Evolutionary conservation across 2,329 filamentous ascomycete species (phyloP).

Genomic region (Claviceps spartinae): DNA sequence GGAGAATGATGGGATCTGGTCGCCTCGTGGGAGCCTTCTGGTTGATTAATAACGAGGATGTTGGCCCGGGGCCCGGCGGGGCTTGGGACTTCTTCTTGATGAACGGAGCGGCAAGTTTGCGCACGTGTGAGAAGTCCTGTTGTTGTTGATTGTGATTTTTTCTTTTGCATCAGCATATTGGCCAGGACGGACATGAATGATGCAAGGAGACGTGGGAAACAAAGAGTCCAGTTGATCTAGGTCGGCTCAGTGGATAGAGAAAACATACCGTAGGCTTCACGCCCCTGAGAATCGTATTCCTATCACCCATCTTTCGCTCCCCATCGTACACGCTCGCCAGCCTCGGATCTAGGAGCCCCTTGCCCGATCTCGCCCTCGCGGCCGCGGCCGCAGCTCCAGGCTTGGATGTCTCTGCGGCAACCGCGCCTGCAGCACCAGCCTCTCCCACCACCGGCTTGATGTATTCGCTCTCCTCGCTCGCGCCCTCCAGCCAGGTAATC

Average conservation of each 20-base stretch:
- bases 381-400: slow-evolving; percentile 29
- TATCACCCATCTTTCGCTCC: slow-evolving; percentile 82
- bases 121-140: slow-evolving; percentile 87
- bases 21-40: slow-evolving; percentile 36
- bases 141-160: not conserved
- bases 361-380: slow-evolving; percentile 38
- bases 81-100: slow-evolving; percentile 46
- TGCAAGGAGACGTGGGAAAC: no score
- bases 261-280: slow-evolving; percentile 69
- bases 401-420: slow-evolving; percentile 16
- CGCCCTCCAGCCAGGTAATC: slow-evolving; percentile 85
- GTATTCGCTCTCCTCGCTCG: slow-evolving; percentile 80
- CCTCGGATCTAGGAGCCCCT: slow-evolving; percentile 63
- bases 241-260: not conserved
- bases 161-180: not conserved
- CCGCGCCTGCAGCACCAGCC: slow-evolving; percentile 28
- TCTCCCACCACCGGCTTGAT: slow-evolving; percentile 72
- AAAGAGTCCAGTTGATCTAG: no score
- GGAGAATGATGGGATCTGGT: slow-evolving; percentile 81
- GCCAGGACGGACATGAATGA: no score
- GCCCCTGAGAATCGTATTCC: slow-evolving; percentile 76
- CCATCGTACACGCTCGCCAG: slow-evolving; percentile 81
- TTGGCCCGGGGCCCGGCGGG: slow-evolving; percentile 24
- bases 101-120: slow-evolving; percentile 71
- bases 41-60: slow-evolving; percentile 38